Base-by-base conservation (phyloP, 441 rosid species). In the Gossypium davidsonii region DNA sequence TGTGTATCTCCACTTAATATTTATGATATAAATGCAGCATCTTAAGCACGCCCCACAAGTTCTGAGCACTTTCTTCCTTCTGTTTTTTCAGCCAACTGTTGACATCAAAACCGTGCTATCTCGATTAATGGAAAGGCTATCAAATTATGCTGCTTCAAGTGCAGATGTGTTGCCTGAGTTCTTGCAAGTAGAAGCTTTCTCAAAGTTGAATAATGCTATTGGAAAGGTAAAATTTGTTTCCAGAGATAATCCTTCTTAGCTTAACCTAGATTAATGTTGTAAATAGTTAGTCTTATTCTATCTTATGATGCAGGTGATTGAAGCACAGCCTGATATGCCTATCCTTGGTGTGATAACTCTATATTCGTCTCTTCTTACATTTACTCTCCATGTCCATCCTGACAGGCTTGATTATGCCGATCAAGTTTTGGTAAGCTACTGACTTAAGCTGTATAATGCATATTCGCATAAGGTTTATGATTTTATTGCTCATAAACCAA, bases 391-490 rank as follows among this genome's bases (percentile, higher is more conserved):
- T 81, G 98, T 95, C 73, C 99, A 95, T 75, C 98, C 99, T 37
- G 99, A 95, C 73, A 91, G 99, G 66, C 90, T 95, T 77, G 97
- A 95, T 82, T 95, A 95, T 83, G 98, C 97, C 9, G 99, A 95
- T 83, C 97, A 95, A 93, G 99, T 94, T 56, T 78, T 94, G 99
- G 99, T 92, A 92, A 81, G 75, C 64, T 31, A 44, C 69, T 76
- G 71, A 71, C 70, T 46, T 72, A 69, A 53, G 67, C 28, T 49
- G 66, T 53, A 63, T 77, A 70, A 62, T 68, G 51, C 46, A 11
- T 49, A 28, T 4, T 56, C 12, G 52, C 48, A 37, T 61, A 26
- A 68, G 42, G 65, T 25, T 20, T 34, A 34, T 53, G 58, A 37
- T 73, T 42, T 66, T 25, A 44, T 44, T 51, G 63, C 60, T 23